These are phyloP conservation scores for Nitzschia sp. DNA, from an alignment of 108 stramenopile genomes.

Conservation along the genomic window DNA sequence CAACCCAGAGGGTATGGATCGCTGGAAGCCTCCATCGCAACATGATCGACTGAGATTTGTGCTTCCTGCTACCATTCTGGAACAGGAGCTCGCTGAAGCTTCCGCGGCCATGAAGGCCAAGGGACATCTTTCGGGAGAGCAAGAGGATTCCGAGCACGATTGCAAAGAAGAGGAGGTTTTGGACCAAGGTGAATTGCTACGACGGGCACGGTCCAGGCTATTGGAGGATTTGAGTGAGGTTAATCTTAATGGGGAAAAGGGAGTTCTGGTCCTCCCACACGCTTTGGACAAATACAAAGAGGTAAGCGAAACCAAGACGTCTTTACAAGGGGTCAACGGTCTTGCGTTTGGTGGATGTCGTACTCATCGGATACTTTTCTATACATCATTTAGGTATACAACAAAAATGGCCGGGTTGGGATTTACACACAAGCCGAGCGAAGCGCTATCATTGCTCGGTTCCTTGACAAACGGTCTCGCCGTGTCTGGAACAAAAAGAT, in stretches of 20 bases:
- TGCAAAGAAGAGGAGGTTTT: slow-evolving; percentile 26
- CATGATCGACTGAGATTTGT: slow-evolving; percentile 59
- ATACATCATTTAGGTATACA: slow-evolving; percentile 69
- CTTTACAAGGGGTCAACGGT: too few relatives aligned
- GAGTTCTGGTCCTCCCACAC: slow-evolving; percentile 74
- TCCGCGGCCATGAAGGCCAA: slow-evolving; percentile 46
- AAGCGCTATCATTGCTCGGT: slow-evolving; percentile 89
- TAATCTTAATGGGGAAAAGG: slow-evolving; percentile 61
- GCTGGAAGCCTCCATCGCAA: slow-evolving; percentile 61
- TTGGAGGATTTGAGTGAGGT: slow-evolving; percentile 81
- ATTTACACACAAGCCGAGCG: slow-evolving; percentile 95
- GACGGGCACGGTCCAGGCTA: slow-evolving; percentile 68
- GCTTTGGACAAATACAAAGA: slow-evolving; percentile 83
- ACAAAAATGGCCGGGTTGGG: slow-evolving; percentile 94
- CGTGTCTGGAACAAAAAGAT: slow-evolving; percentile 97
- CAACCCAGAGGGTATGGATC: slow-evolving; percentile 91
- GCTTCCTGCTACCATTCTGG: slow-evolving; percentile 70
- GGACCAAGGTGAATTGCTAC: slow-evolving; percentile 67
- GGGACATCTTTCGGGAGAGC: slow-evolving; percentile 14
- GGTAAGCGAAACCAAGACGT: slow-evolving; percentile 41
- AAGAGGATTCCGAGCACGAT: slow-evolving; percentile 21
- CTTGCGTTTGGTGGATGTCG: too few relatives aligned
- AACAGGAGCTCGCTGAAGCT: slow-evolving; percentile 79
- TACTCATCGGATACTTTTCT: not conserved
- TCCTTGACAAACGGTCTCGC: slow-evolving; percentile 82